These are phyloP conservation scores for Chalciporus chontae DNA, from an alignment of 768 basidiomycete species.

Conservation along the genomic window DNA sequence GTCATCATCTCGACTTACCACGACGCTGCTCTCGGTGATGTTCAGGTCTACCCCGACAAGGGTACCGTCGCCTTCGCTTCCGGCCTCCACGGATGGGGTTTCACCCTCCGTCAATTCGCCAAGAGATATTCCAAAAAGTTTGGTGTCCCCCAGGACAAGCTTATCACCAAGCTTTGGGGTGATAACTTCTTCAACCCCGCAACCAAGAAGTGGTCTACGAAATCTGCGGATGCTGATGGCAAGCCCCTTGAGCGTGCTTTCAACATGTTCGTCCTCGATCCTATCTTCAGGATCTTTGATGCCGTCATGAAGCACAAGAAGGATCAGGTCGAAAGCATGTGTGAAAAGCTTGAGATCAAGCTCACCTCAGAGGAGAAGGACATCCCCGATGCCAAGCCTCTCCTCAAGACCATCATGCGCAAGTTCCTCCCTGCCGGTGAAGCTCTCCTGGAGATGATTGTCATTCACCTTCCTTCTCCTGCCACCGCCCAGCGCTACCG, in stretches of 20 bases:
- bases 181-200: slow-evolving; percentile 99
- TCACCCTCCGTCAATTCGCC: slow-evolving; percentile 98
- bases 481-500: slow-evolving; percentile 97
- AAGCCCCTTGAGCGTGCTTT: slow-evolving; percentile 97
- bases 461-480: slow-evolving; percentile 98
- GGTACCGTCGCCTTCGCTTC: slow-evolving; percentile 99
- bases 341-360: slow-evolving; percentile 95
- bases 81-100: slow-evolving; percentile 99
- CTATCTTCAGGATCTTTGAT: slow-evolving; percentile 98
- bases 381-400: slow-evolving; percentile 81
- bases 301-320: slow-evolving; percentile 99
- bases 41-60: slow-evolving; percentile 97
- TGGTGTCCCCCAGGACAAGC: slow-evolving; percentile 97
- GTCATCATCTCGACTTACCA: slow-evolving; percentile 98
- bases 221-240: slow-evolving; percentile 68
- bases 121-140: slow-evolving; percentile 95
- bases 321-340: slow-evolving; percentile 75
- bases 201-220: slow-evolving; percentile 95
- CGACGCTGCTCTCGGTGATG: slow-evolving; percentile 91
- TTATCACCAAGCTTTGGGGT: slow-evolving; percentile 97
- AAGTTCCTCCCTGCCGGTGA: slow-evolving; percentile 99
- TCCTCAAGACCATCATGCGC: slow-evolving; percentile 98
- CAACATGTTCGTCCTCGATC: slow-evolving; percentile 97
- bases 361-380: slow-evolving; percentile 87
- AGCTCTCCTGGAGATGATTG: slow-evolving; percentile 99